Percentiles rank a stretch among this genome's conserved stretches.
Conservation (phyloP, 2,329 filamentous ascomycete species). For the Hymenoscyphus albidus region DNA sequence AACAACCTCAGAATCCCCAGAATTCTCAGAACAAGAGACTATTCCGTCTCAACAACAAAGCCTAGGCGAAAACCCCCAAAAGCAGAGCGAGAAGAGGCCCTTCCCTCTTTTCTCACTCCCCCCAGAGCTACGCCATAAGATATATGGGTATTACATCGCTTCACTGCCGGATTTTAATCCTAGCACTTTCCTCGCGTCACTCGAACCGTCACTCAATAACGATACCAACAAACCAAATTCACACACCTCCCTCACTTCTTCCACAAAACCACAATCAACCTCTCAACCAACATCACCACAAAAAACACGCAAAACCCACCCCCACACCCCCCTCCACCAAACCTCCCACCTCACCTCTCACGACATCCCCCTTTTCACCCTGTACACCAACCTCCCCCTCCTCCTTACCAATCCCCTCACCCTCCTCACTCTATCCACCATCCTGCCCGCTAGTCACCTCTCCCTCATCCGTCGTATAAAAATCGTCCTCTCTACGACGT, state of each 20-base stretch:
- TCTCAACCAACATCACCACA: neutral
- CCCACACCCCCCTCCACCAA: no score
- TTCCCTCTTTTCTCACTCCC: neutral
- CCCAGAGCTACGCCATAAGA: conserved; percentile 9
- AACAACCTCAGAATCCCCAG: neutral
- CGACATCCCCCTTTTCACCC: neutral
- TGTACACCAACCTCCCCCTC: neutral
- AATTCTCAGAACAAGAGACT: no score
- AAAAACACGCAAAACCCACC: no score
- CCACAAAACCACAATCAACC: neutral
- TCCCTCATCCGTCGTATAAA: neutral
- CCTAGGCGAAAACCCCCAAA: no score
- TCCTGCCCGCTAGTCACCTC: neutral
- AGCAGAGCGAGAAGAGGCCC: no score
- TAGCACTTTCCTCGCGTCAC: neutral
- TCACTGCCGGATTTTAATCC: conserved; percentile 1
- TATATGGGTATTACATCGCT: conserved; percentile 15
- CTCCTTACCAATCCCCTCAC: neutral
- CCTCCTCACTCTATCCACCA: neutral
- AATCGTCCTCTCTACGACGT: neutral
- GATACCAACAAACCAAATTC: no score
- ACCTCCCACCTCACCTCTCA: no score
- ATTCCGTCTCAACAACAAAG: no score
- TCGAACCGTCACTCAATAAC: no score
- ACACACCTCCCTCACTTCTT: no score